Evolutionary conservation across 2,329 filamentous ascomycete genomes (phyloP).

Genomic region (Tetracladium maxilliforme): DNA sequence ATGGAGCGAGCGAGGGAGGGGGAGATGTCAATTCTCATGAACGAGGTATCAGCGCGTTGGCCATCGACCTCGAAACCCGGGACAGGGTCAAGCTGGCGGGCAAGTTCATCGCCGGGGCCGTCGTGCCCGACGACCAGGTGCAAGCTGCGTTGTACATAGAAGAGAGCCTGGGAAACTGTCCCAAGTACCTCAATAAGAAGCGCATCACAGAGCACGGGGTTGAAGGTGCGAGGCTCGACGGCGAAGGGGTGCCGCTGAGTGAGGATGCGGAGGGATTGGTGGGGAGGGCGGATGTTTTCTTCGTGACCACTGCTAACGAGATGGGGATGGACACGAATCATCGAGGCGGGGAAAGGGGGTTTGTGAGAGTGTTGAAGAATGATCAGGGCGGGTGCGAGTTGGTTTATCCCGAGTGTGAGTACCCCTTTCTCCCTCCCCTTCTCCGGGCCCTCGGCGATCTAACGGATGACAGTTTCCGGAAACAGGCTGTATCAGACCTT

Average conservation of each 20-base stretch:
- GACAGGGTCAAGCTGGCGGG: constrained; percentile 65
- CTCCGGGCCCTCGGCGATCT: not conserved
- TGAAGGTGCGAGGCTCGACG: constrained; percentile 16
- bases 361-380: constrained; percentile 54
- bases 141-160: constrained; percentile 55
- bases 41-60: constrained; percentile 37
- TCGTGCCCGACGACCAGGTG: constrained; percentile 22
- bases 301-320: constrained; percentile 53
- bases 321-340: constrained; percentile 73
- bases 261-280: constrained; percentile 46
- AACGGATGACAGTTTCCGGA: constrained; percentile 42
- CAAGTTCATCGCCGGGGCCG: constrained; percentile 47
- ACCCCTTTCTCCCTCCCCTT: not conserved
- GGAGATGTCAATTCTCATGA: constrained; percentile 17
- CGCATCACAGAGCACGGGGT: constrained; percentile 40
- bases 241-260: constrained; percentile 26
- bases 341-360: constrained; percentile 60
- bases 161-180: constrained; percentile 67
- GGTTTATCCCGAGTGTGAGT: constrained; percentile 70
- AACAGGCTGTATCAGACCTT: constrained; percentile 75
- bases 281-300: constrained; percentile 56
- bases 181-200: constrained; percentile 75
- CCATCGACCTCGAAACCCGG: constrained; percentile 49
- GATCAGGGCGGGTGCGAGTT: constrained; percentile 27
- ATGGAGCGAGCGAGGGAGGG: constrained; percentile 25